phyloP scores from a whole-genome alignment of 2,329 filamentous ascomycete species.

The Alternaria longipes region DNA sequence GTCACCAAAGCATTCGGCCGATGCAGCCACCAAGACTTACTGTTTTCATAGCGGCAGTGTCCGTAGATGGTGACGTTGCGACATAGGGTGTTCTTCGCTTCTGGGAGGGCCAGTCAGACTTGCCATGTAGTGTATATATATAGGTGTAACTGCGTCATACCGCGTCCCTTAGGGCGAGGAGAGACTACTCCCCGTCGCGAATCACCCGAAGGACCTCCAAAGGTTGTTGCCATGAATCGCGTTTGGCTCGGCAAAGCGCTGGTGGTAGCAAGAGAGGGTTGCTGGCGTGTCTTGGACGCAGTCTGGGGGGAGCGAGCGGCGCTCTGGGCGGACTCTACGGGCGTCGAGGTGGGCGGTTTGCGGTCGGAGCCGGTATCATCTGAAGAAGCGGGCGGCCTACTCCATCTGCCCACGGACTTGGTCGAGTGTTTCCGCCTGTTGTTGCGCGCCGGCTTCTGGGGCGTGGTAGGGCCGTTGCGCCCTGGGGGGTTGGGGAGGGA shows the following conservation, averaged over 20 bases:
- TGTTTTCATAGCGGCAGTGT: conserved; percentile 90
- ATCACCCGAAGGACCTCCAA: conserved; percentile 51
- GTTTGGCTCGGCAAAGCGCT: conserved; percentile 28
- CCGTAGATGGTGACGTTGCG: conserved; percentile 94
- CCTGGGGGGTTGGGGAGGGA: conserved; percentile 37
- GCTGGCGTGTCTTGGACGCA: conserved; percentile 28
- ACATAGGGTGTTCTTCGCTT: conserved; percentile 86
- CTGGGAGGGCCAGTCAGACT: conserved; percentile 51
- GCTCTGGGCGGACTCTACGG: conserved; percentile 26
- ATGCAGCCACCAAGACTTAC: conserved; percentile 49
- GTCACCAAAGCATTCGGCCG: conserved; percentile 29
- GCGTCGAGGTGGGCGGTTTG: conserved; percentile 33
- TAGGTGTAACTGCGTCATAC: conserved; percentile 37
- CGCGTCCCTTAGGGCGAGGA: conserved; percentile 56
- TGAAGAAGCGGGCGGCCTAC: conserved; percentile 37
- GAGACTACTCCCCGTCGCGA: conserved; percentile 53
- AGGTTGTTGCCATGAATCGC: conserved; percentile 50
- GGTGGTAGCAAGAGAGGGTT: conserved; percentile 25
- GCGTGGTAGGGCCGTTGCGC: conserved; percentile 34
- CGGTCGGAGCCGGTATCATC: conserved; percentile 41
- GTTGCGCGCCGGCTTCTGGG: conserved; percentile 40
- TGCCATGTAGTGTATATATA: neutral
- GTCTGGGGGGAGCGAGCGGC: conserved; percentile 29
- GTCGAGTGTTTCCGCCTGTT: conserved; percentile 39
- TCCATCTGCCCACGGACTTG: conserved; percentile 42